A percentile compares a stretch with the other conserved stretches of the same genome.
phyloP scores from a whole-genome alignment of 2,329 filamentous ascomycete species.

The Paraconiothyrium sp. region DNA sequence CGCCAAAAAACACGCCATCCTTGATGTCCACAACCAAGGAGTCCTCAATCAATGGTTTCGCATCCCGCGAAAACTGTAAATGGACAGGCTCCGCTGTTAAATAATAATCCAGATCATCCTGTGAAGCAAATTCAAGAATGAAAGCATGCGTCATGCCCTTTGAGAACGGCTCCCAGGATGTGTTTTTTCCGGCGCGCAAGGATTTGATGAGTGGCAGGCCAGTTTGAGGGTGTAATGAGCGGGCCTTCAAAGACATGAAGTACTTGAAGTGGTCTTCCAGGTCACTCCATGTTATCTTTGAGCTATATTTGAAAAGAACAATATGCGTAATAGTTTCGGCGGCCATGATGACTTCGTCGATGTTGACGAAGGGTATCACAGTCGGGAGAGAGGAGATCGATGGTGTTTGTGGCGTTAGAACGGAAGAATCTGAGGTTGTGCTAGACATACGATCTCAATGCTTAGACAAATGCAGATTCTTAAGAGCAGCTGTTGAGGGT shows the following conservation, averaged over 20 bases:
- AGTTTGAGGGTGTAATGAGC: slow-evolving; percentile 36
- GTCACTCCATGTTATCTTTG: slow-evolving; percentile 42
- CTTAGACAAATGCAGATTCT: not conserved
- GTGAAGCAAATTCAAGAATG: slow-evolving; percentile 45
- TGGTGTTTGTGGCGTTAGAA: not conserved
- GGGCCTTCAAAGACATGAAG: slow-evolving; percentile 38
- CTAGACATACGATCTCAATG: slow-evolving; percentile 1
- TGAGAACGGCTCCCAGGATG: slow-evolving; percentile 41
- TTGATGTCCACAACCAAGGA: slow-evolving; percentile 45
- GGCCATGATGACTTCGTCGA: slow-evolving; percentile 1
- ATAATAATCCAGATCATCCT: slow-evolving; percentile 48
- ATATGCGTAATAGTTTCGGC: slow-evolving; percentile 43
- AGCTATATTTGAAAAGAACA: slow-evolving; percentile 47
- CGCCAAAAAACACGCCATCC: slow-evolving; percentile 45
- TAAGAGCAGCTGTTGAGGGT: not conserved
- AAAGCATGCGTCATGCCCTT: slow-evolving; percentile 50
- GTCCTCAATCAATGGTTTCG: slow-evolving; percentile 44
- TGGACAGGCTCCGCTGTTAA: slow-evolving; percentile 44
- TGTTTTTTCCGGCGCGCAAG: slow-evolving; percentile 46
- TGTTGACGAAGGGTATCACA: not conserved
- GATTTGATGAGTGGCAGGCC: slow-evolving; percentile 43
- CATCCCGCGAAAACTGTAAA: slow-evolving; percentile 37
- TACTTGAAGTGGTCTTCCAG: slow-evolving; percentile 44
- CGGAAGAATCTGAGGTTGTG: not conserved
- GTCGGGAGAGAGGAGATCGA: not conserved